Evolutionary conservation across 306 rosid genomes (phyloP).

Genomic region (Trifolium dubium): DNA sequence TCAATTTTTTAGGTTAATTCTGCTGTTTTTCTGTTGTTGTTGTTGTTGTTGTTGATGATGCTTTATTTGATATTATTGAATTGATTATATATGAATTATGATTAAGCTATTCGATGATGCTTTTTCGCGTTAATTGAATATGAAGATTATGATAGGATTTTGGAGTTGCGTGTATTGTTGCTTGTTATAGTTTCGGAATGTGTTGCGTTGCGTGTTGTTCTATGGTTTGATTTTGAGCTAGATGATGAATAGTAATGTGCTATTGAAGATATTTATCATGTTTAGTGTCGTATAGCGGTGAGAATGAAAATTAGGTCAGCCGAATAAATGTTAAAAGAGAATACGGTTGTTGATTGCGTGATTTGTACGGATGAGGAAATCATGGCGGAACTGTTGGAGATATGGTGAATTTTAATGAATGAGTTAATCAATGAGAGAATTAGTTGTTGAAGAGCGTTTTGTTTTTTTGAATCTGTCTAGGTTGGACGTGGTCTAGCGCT

Average conservation of each 20-base stretch:
- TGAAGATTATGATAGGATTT: slow-evolving; percentile 11
- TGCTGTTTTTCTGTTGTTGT: neutral
- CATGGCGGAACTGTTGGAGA: slow-evolving; percentile 1
- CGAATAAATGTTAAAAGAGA: slow-evolving; percentile 10
- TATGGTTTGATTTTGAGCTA: slow-evolving; percentile 10
- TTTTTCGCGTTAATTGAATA: neutral
- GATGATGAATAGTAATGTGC: neutral
- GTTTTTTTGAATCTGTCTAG: neutral
- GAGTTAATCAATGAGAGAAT: slow-evolving; percentile 3
- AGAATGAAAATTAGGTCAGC: neutral
- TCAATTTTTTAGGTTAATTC: slow-evolving; percentile 6
- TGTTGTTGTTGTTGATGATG: neutral
- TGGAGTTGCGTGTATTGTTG: slow-evolving; percentile 31
- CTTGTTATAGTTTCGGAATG: slow-evolving; percentile 30
- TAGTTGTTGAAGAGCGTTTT: slow-evolving; percentile 1
- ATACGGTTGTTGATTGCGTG: slow-evolving; percentile 3
- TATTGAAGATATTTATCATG: slow-evolving; percentile 8
- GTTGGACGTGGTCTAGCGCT: neutral
- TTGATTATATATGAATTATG: neutral
- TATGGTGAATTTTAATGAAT: slow-evolving; percentile 20
- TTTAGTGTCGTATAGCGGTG: slow-evolving; percentile 1
- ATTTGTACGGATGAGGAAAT: neutral
- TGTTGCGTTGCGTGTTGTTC: neutral
- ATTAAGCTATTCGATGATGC: neutral
- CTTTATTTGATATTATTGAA: neutral